Base-by-base conservation (phyloP, 176 grass and related monocot genomes). In the Zoysia pacifica region DNA sequence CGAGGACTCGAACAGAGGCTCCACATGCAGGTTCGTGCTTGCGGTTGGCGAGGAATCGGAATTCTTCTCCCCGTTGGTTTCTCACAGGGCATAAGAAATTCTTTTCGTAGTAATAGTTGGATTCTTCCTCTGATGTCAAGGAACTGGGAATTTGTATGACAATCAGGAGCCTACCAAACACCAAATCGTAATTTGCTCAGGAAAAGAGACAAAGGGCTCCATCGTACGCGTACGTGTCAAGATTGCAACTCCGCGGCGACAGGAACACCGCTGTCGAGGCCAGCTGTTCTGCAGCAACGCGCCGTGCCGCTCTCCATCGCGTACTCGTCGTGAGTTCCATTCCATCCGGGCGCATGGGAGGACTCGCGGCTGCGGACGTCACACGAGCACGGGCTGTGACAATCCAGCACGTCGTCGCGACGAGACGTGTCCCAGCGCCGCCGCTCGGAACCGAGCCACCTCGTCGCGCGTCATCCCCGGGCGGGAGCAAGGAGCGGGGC, bases 321-420 rank as follows among this genome's bases (percentile, higher is more conserved):
- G 67, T 67, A 44, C 53, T 73, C 59, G 20, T 13, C 15, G 38
- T 6, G 45, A 28, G 14, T 18, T 62, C 50, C 18, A 8, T 9
- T 62, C 20, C 59, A 41, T 56, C 62, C 11, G 4, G n/a, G 15
- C 44, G 14, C 19, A n/a, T n/a, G n/a, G n/a, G n/a, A n/a, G n/a
- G n/a, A n/a, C n/a, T n/a, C n/a, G 28, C 28, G 28, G 28, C 28
- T 28, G 28, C 28, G 28, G 28, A 28, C 28, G 28, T 28, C 28
- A 28, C 28, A 28, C 28, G 28, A 28, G 28, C 28, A 28, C 28
- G 28, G 28, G 28, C 28, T 28, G 28, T 28, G 28, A 76, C 70
- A 70, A n/a, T 54, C 20, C 6, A 69, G 81, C 81, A 80, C 86
- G 81, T 76, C 70, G 70, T 16, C 64, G 70, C 41, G 5, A 39